phyloP scores from a whole-genome alignment of 2,329 filamentous ascomycete genomes.

The Phoma herbarum region DNA sequence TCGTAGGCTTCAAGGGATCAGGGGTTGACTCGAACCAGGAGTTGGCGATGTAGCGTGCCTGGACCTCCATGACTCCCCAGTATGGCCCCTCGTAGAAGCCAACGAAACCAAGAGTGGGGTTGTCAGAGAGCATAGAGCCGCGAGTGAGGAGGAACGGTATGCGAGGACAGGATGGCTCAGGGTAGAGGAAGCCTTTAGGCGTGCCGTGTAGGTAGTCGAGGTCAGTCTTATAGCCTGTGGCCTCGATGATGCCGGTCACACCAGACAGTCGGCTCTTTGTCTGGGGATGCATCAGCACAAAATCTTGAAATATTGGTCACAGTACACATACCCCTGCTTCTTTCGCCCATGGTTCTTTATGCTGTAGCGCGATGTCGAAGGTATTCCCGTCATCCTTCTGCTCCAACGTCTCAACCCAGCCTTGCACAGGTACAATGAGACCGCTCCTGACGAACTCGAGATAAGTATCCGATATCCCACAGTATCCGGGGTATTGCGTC shows the following conservation, averaged over 20 bases:
- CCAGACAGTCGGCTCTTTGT: constrained; percentile 18
- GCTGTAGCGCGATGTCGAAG: constrained; percentile 21
- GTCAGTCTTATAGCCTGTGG: constrained; percentile 75
- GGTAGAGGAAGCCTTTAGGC: constrained; percentile 65
- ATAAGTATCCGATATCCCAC: constrained; percentile 77
- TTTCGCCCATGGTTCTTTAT: constrained; percentile 27
- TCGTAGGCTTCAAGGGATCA: constrained; percentile 22
- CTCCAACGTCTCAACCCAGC: constrained; percentile 45
- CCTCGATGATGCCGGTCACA: constrained; percentile 70
- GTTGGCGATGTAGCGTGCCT: constrained; percentile 72
- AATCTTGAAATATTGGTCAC: neutral
- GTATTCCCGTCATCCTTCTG: constrained; percentile 8
- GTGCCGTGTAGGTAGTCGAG: constrained; percentile 70
- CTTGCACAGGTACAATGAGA: constrained; percentile 51
- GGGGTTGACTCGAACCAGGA: constrained; percentile 61
- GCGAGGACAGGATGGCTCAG: constrained; percentile 65
- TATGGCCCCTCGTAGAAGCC: constrained; percentile 86
- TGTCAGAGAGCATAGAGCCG: constrained; percentile 68
- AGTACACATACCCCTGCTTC: constrained; percentile 2
- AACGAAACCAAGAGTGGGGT: constrained; percentile 77
- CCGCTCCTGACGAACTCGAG: constrained; percentile 75
- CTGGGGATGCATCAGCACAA: constrained; percentile 21
- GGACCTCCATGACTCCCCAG: constrained; percentile 90
- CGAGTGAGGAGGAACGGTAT: constrained; percentile 68
- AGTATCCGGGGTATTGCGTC: constrained; percentile 65